phyloP scores from a whole-genome alignment of 768 basidiomycete genomes.

The Tephrocybe sp. region DNA sequence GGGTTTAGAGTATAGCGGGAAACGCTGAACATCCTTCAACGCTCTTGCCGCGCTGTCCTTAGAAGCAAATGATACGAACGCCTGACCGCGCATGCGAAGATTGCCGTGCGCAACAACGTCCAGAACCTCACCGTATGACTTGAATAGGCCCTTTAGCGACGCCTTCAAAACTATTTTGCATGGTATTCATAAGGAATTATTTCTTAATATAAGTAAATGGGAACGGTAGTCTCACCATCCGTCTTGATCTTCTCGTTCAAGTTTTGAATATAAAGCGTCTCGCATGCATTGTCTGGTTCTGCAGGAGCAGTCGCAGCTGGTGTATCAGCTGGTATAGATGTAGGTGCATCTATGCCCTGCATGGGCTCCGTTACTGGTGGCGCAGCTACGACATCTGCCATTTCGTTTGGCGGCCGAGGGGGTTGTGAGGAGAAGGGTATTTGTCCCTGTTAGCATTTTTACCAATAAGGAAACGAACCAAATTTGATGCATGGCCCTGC shows the following conservation, averaged over 20 bases:
- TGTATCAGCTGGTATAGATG: constrained; percentile 10
- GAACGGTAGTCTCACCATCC: constrained; percentile 45
- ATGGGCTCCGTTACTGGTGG: constrained; percentile 25
- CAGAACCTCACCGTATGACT: constrained; percentile 88
- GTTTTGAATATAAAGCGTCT: constrained; percentile 96
- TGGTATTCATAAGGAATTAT: neutral
- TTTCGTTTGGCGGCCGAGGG: constrained; percentile 1
- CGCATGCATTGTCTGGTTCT: constrained; percentile 56
- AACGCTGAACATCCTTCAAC: constrained; percentile 88
- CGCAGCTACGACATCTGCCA: constrained; percentile 31
- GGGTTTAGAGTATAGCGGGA: constrained; percentile 94
- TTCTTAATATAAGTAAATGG: neutral
- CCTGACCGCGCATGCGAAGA: constrained; percentile 97
- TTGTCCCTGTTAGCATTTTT: constrained; percentile 11
- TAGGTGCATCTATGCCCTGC: constrained; percentile 29
- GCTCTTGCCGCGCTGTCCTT: constrained; percentile 85
- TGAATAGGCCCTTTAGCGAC: constrained; percentile 86
- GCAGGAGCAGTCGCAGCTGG: constrained; percentile 17
- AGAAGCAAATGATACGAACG: constrained; percentile 90
- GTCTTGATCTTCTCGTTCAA: constrained; percentile 93
- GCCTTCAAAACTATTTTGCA: constrained; percentile 73
- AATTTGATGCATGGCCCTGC: neutral
- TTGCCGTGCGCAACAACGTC: constrained; percentile 96
- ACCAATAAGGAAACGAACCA: neutral
- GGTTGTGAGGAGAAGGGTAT: constrained; percentile 7